phyloP scores from a whole-genome alignment of 78 protist genomes.

The Dictyostelium firmibasis region DNA sequence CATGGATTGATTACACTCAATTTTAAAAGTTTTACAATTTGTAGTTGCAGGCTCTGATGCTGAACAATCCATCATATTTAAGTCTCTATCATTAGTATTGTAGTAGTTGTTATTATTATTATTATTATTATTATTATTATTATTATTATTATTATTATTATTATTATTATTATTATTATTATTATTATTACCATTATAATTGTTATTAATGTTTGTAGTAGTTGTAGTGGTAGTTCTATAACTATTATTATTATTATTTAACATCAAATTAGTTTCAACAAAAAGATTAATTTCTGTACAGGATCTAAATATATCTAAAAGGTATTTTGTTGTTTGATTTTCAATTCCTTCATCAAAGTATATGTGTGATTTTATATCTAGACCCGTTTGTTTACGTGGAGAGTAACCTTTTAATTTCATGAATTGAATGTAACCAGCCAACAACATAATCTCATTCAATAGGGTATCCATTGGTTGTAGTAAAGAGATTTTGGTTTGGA shows the following conservation, averaged over 20 bases:
- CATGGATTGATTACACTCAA: background rate
- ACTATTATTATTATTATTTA: background rate
- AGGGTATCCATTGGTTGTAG: background rate
- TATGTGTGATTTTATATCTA: background rate
- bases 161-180: background rate
- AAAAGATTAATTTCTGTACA: background rate
- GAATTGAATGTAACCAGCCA: conserved; percentile 3
- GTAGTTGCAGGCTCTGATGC: background rate
- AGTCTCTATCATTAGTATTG: background rate
- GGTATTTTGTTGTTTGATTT: background rate
- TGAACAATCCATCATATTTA: background rate
- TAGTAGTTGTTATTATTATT: background rate
- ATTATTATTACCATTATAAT: background rate
- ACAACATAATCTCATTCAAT: background rate
- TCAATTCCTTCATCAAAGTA: conserved; percentile 6
- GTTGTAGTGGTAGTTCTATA: too few relatives aligned
- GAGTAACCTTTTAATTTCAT: background rate
- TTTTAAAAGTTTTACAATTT: background rate
- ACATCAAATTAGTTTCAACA: background rate
- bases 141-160: background rate
- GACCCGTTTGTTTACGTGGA: background rate
- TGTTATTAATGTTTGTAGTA: background rate
- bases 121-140: background rate
- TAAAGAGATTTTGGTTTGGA: background rate
- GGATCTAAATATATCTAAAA: background rate